Base-by-base conservation (phyloP, 208 protist species). In the Leishmania braziliensis region DNA sequence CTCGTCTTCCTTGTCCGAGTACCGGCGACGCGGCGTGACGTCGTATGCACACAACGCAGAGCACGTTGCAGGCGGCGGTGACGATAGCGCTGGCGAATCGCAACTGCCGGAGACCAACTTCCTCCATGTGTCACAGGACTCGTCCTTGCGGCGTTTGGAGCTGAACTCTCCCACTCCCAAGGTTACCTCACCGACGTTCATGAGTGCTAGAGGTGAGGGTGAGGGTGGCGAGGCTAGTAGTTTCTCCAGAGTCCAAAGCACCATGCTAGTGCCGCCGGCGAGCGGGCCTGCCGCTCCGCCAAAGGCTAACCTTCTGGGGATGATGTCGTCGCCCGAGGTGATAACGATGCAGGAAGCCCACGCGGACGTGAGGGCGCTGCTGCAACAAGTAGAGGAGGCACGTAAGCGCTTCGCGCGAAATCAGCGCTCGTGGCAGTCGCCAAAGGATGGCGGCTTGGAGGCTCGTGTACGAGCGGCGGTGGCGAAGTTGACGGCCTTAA, bases 61-160 rank as follows among this genome's bases (percentile, higher is more conserved):
- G 18, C 65, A 74, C n/a, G 62, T n/a, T 10, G 50, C 48, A 0
- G 82, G 68, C 18, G 18, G 77, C 56, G 65, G 53, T 56, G 66
- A 71, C 18, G 66, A 33, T 56, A 74, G 46, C 8, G 29, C 72
- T 0, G 62, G 65, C 6, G 50, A 50, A 20, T 53, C 29, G 18
- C 0, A 54, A 1, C 53, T 51, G 68, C 72, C 68, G 36, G n/a
- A 69, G 23, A 86, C 82, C 2, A 82, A 75, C 66, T 82, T 76
- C 50, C 65, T 86, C 5, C 74, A 86, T 74, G 70, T 86, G 46
- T 86, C 82, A n/a, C 77, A 86, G 43, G 82, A 86, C 70, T 86
- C 82, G 18, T 63, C 78, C 10, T 72, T 56, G 54, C 82, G 73
- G 12, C 72, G 58, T 12, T 66, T 56, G 43, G 73, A 77, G 46